Percentiles rank a stretch among this genome's conserved stretches.
Conservation (phyloP, 495 filamentous ascomycete genomes). For the Hypoxylon intermedium region DNA sequence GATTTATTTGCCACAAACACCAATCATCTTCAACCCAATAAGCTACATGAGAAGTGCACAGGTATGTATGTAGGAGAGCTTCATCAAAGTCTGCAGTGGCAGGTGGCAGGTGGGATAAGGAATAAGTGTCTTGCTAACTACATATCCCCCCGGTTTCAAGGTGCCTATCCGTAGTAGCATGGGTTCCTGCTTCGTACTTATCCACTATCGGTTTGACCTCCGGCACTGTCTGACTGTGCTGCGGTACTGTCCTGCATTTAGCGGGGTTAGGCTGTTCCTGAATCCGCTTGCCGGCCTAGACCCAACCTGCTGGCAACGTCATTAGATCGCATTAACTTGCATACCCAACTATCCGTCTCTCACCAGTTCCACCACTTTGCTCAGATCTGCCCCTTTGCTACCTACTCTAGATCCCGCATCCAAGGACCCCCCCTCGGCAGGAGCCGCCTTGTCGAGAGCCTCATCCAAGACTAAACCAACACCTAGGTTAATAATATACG, state of each 20-base stretch:
- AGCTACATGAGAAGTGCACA: no score
- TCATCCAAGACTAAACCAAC: slow-evolving; percentile 3
- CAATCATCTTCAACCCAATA: no score
- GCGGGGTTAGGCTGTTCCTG: slow-evolving; percentile 39
- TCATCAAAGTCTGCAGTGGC: no score
- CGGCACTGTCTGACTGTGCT: slow-evolving; percentile 11
- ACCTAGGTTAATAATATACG: neutral
- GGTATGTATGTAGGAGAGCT: no score
- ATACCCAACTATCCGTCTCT: slow-evolving; percentile 28
- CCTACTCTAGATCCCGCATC: slow-evolving; percentile 28
- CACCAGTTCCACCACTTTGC: slow-evolving; percentile 20
- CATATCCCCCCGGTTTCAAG: no score
- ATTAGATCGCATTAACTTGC: slow-evolving; percentile 38
- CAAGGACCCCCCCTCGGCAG: slow-evolving; percentile 11
- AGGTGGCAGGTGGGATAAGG: no score
- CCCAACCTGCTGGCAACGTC: slow-evolving; percentile 28
- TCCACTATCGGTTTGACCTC: no score
- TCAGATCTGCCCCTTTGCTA: slow-evolving; percentile 14
- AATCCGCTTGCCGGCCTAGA: slow-evolving; percentile 22
- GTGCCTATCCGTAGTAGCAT: no score
- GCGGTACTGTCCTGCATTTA: slow-evolving; percentile 7
- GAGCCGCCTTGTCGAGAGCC: slow-evolving; percentile 27
- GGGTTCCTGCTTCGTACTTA: no score
- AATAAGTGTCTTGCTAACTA: no score
- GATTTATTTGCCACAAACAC: no score